Evolutionary conservation across 345 rosid genomes (phyloP).

Genomic region (Rhodamnia argentea): DNA sequence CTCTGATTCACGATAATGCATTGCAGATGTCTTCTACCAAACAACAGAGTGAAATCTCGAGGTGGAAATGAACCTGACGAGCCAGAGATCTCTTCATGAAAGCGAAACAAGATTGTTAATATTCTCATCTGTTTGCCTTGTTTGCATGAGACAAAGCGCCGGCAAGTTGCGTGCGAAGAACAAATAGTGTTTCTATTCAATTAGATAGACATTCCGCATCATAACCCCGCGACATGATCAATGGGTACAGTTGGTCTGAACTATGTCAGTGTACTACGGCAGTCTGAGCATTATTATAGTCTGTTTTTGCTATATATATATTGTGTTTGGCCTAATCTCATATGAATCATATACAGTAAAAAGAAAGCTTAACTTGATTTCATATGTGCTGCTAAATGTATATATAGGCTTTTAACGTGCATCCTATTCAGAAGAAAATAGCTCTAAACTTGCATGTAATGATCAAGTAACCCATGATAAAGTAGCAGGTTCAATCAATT

Average conservation of each 20-base stretch:
- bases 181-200: neutral
- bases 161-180: neutral
- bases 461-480: neutral
- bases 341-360: too few species aligned
- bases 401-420: neutral
- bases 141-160: neutral
- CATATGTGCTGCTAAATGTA: neutral
- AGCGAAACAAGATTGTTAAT: neutral
- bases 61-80: neutral
- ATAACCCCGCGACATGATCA: neutral
- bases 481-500: neutral
- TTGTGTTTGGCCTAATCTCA: too few species aligned
- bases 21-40: neutral
- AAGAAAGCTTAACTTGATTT: neutral
- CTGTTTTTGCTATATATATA: too few species aligned
- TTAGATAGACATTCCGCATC: neutral
- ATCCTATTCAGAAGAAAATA: neutral
- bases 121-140: neutral
- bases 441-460: neutral
- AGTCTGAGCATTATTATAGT: neutral
- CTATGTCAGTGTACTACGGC: neutral
- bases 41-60: neutral
- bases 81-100: neutral
- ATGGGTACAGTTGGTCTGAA: too few species aligned
- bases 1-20: neutral